Base-by-base conservation (phyloP, 2,329 filamentous ascomycete genomes). In the Cryoendolithus antarcticus region DNA sequence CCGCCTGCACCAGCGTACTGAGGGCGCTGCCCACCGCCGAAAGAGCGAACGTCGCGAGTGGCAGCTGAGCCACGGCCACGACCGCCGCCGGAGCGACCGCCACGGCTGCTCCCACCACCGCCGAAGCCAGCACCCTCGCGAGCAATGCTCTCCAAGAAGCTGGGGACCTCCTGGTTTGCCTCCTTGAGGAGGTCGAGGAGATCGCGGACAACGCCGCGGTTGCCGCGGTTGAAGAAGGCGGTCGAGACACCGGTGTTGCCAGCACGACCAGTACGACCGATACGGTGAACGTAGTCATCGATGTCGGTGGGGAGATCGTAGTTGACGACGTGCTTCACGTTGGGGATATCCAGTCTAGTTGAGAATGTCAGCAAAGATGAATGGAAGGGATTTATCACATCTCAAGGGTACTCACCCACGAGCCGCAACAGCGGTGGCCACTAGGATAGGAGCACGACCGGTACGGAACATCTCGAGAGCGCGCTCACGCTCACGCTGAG, bases 201-300 rank as follows among this genome's bases (percentile, higher is more conserved):
- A 55, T 96, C 91, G 51, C 91, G 83, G 48, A 96, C 91, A 52
- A 98, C 86, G 67, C 91, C 91, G 56, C 91, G 86, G 74, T 98
- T 98, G 59, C 89, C 89, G 60, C 91, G 89, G 77, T 98, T 98
- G 81, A 98, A 96, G 75, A 98, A 98, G 41, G 91, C 91, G 53
- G 91, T 98, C 4, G 91, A 85, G 51, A 94, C 80, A 81, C 91
- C 91, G 56, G 89, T 96, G 74, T 98, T 98, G 64, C 91, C 91
- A 50, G 91, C 91, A 86, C 91, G 91, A 61, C 91, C 91, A 49
- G 91, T 98, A 89, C 91, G 91, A 80, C 91, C 91, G 58, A 98
- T 98, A 63, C 91, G 85, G 67, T 98, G 91, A 43, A 98, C 91
- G 54, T 98, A 98, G 66, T 96, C 91, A 57, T 96, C 91, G 56